Base-by-base conservation (phyloP, 805 yeast species). In the Sugiyamaella valdiviana region DNA sequence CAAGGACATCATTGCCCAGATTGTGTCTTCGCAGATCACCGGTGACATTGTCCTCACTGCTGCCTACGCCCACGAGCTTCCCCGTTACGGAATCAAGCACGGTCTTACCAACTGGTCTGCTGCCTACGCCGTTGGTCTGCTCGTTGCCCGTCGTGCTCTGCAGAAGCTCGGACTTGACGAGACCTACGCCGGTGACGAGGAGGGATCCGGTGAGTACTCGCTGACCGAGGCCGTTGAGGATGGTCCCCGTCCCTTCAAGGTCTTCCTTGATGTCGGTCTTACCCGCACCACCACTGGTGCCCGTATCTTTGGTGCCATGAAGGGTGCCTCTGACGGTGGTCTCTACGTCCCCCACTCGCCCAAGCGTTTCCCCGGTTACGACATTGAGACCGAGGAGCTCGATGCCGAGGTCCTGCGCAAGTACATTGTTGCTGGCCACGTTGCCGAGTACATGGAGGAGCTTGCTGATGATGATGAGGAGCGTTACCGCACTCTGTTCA, bases 241-340 rank as follows among this genome's bases (percentile, higher is more conserved):
- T 63, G 97, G 82, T 64, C 99, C 98, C 79, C 85, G 98, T 76
- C 99, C 99, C 73, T 93, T 93, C 95, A 93, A 93, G 85, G 97
- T 90, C 64, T 93, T 81, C 88, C 82, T 93, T 71, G 99, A 93
- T 74, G 90, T 93, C 70, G 99, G 99, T 87, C 80, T 93, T 74
- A 95, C 89, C 78, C 90, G 99, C 85, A 89, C 99, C 78, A 93
- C 99, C 79, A 90, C 98, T 69, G 99, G 99, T 88, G 97, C 98
- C 72, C 87, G 95, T 78, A 82, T 93, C 74, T 93, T 93, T 69
- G 99, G 98, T 87, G 97, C 93, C 71, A 80, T 93, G 70, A 93
- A 93, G 85, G 99, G 99, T 85, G 99, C 99, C 70, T 91, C 98
- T 59, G 99, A 93, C 74, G 99, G 99, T 86, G 99, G 99, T 68